Conservation (phyloP, 257 asterid genomes). For the Jaltomata sinuosa region DNA sequence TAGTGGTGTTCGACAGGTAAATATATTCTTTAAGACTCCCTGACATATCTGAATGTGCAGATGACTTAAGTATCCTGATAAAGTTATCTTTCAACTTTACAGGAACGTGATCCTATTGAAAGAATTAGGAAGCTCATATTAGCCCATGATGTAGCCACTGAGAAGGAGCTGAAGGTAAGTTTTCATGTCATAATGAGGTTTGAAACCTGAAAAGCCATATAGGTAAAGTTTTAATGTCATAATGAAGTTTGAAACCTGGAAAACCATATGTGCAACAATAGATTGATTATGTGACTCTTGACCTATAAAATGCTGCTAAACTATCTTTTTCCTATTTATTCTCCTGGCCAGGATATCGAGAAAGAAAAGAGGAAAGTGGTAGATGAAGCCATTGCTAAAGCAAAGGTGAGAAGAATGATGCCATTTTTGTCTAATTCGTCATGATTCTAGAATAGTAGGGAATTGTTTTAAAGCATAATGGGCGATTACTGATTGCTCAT, state of each 20-base stretch:
- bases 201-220: not conserved
- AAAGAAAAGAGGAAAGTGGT: constrained; percentile 78
- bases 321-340: not conserved
- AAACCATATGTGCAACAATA: constrained; percentile 21
- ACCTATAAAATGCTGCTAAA: not conserved
- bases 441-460: not conserved
- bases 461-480: not conserved
- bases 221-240: not conserved
- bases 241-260: not conserved
- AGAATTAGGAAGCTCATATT: constrained; percentile 79
- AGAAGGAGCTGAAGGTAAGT: constrained; percentile 80
- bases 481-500: constrained; percentile 1
- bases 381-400: constrained; percentile 94
- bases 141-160: constrained; percentile 69
- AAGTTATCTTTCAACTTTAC: not conserved
- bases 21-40: not conserved
- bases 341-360: constrained; percentile 61
- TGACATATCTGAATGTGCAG: not conserved
- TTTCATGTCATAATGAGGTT: not conserved
- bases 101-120: constrained; percentile 97
- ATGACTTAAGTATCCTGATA: not conserved
- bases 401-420: constrained; percentile 55
- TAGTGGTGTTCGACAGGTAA: constrained; percentile 82
- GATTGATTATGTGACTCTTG: not conserved
- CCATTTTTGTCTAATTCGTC: not conserved